phyloP scores from a whole-genome alignment of 768 basidiomycete genomes.

The Paxillus involutus region DNA sequence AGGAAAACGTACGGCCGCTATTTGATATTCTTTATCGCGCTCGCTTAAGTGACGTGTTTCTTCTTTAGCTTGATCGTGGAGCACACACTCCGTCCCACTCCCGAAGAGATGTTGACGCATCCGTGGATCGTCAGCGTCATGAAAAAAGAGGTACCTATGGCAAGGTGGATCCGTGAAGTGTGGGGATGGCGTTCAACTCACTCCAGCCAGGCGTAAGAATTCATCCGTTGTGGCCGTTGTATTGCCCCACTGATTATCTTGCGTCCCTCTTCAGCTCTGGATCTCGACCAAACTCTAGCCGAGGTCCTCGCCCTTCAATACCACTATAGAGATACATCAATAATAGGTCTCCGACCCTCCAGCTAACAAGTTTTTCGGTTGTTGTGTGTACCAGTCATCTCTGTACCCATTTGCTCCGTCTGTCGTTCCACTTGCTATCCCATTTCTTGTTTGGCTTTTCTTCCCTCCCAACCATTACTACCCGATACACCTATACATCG shows the following conservation, averaged over 20 bases:
- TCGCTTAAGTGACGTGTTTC: constrained; percentile 3
- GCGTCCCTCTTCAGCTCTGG: constrained; percentile 11
- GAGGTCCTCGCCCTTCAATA: constrained; percentile 24
- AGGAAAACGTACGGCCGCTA: constrained; percentile 64
- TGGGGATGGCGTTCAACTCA: constrained; percentile 69
- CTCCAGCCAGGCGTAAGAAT: constrained; percentile 26
- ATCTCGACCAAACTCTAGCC: constrained; percentile 31
- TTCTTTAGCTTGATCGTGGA: constrained; percentile 66
- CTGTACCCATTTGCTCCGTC: constrained; percentile 17
- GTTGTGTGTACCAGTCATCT: constrained; percentile 19
- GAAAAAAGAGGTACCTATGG: constrained; percentile 86
- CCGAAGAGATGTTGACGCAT: constrained; percentile 79
- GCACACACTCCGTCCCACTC: constrained; percentile 68
- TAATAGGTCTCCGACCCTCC: neutral
- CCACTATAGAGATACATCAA: constrained; percentile 14
- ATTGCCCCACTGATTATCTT: neutral
- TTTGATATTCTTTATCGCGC: constrained; percentile 1
- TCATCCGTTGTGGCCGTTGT: neutral
- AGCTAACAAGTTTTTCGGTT: constrained; percentile 6
- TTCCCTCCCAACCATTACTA: constrained; percentile 10
- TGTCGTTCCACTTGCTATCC: constrained; percentile 8
- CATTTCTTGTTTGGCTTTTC: constrained; percentile 13
- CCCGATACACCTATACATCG: constrained; percentile 15
- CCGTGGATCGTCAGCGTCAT: constrained; percentile 79
- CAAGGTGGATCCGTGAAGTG: constrained; percentile 81